phyloP scores from a whole-genome alignment of 2,329 filamentous ascomycete species.

The Pyrenophora graminea region DNA sequence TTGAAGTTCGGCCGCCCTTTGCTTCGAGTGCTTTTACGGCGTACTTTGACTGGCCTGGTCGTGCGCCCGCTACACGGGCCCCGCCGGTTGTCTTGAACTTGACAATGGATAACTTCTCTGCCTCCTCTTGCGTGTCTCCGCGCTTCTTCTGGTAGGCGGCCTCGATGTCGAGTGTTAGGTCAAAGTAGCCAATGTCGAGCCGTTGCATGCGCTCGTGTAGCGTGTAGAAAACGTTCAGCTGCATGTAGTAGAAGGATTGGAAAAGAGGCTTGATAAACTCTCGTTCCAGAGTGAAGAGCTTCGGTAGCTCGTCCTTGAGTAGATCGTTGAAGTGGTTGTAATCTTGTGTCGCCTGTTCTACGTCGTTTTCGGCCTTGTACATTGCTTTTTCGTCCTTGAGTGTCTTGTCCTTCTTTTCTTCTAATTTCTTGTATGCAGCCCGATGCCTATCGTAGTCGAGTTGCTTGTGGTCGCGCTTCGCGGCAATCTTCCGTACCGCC shows the following conservation, averaged over 20 bases:
- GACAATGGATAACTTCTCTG: slow-evolving; percentile 82
- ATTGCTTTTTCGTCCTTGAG: slow-evolving; percentile 97
- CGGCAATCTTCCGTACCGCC: slow-evolving; percentile 82
- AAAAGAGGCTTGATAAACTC: slow-evolving; percentile 97
- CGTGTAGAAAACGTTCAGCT: slow-evolving; percentile 98
- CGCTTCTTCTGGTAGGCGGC: slow-evolving; percentile 89
- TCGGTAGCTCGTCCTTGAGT: slow-evolving; percentile 92
- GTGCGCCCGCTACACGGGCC: slow-evolving; percentile 39
- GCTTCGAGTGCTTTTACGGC: slow-evolving; percentile 46
- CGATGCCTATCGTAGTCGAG: slow-evolving; percentile 92
- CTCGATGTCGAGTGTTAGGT: slow-evolving; percentile 86
- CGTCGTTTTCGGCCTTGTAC: slow-evolving; percentile 91
- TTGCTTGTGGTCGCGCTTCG: slow-evolving; percentile 96
- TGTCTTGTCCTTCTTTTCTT: slow-evolving; percentile 96
- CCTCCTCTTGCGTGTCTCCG: slow-evolving; percentile 80
- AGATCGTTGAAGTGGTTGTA: slow-evolving; percentile 98
- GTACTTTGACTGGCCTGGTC: slow-evolving; percentile 44
- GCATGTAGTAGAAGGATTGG: slow-evolving; percentile 99
- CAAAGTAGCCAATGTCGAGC: slow-evolving; percentile 97
- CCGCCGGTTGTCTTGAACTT: slow-evolving; percentile 89
- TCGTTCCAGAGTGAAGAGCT: slow-evolving; percentile 84
- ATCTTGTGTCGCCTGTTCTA: slow-evolving; percentile 90
- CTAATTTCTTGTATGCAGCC: slow-evolving; percentile 83
- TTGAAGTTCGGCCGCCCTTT: slow-evolving; percentile 37
- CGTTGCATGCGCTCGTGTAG: slow-evolving; percentile 97